Conservation (phyloP, 306 rosid species). For the Ziziphus jujuba region DNA sequence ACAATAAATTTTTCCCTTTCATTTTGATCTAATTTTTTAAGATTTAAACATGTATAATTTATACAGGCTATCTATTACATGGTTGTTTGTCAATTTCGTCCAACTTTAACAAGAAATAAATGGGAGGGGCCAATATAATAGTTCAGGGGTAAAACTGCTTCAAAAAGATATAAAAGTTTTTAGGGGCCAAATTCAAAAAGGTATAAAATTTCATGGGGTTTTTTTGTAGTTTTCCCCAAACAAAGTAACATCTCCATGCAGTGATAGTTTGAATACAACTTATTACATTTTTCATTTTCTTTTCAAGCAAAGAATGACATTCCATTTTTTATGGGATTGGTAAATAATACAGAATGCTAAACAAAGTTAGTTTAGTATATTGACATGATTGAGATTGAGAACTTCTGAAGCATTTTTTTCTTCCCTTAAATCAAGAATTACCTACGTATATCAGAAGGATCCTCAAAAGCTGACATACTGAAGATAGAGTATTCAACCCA, state of each 20-base stretch:
- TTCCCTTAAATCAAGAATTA: conserved; percentile 21
- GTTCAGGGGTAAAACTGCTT: too few relatives aligned
- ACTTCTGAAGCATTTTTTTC: neutral
- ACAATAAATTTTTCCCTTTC: too few relatives aligned
- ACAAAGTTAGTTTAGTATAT: neutral
- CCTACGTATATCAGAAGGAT: conserved; percentile 78
- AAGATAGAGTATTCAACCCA: conserved; percentile 86
- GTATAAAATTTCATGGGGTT: too few relatives aligned
- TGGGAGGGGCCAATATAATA: too few relatives aligned
- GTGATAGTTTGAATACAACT: neutral
- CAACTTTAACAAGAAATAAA: too few relatives aligned
- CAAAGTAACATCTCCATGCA: neutral
- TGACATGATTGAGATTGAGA: conserved; percentile 4
- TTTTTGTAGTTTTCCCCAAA: neutral
- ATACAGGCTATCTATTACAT: too few relatives aligned
- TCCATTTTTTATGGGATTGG: neutral
- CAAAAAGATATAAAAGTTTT: too few relatives aligned
- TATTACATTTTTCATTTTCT: neutral
- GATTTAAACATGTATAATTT: too few relatives aligned
- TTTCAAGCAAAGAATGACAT: neutral
- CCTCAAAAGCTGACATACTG: conserved; percentile 69
- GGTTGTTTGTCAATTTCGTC: too few relatives aligned
- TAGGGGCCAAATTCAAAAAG: too few relatives aligned
- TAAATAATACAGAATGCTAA: neutral
- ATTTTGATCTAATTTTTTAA: too few relatives aligned